Evolutionary conservation across 345 rosid species (phyloP).

Genomic region (Angophora floribunda): DNA sequence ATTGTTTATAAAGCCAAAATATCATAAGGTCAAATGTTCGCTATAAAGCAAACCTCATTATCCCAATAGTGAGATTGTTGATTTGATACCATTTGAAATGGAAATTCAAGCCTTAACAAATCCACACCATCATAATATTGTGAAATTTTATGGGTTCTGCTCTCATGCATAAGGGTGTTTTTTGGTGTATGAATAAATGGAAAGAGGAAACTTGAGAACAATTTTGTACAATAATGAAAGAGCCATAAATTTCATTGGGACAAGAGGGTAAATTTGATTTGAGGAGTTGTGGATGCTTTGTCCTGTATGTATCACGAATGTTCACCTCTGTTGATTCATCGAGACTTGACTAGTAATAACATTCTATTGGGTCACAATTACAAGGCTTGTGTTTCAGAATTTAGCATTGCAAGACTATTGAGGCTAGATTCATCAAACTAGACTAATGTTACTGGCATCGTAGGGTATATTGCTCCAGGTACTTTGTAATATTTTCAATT

Average conservation of each 20-base stretch:
- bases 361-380: neutral
- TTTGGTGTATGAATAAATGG: neutral
- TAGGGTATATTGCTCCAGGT: neutral
- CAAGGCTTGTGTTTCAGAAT: neutral
- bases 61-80: neutral
- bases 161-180: fast-evolving
- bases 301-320: neutral
- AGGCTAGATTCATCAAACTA: neutral
- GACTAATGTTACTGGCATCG: neutral
- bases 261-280: neutral
- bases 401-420: neutral
- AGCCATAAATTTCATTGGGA: neutral
- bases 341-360: neutral
- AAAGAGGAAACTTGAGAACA: neutral
- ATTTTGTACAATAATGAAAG: neutral
- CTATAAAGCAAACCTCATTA: neutral
- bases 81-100: neutral
- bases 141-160: neutral
- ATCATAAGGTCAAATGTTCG: neutral
- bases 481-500: neutral
- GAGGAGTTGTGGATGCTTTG: neutral
- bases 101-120: neutral
- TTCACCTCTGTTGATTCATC: neutral
- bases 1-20: neutral
- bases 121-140: neutral